Base-by-base conservation (phyloP, 2,329 filamentous ascomycete species). In the Ophiostoma novo-ulmi region DNA sequence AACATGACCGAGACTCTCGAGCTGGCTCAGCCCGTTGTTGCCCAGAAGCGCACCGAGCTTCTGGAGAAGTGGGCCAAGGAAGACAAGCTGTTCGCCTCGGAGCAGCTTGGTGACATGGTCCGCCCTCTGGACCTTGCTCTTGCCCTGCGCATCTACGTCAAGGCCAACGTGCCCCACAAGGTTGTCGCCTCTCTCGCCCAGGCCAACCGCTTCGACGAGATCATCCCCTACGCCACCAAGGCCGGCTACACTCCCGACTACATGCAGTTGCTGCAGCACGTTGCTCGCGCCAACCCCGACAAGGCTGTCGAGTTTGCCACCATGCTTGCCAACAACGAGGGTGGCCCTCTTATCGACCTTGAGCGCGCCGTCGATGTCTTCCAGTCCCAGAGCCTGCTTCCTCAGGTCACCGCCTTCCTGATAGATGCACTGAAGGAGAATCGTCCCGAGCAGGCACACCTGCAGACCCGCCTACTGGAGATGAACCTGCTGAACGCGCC, bases 51-150 rank as follows among this genome's bases (percentile, higher is more conserved):
- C 74, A 98, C 97, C 82, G 93, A 98, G 78, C 84, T 99, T 36
- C 87, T 99, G 38, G 95, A 98, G 82, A 99, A 99, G 82, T 99
- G 96, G 96, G 87, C 98, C 80, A 91, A 91, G 78, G 95, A 98
- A 82, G 91, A 93, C 81, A 99, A 99, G 84, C 86, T 99, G 63
- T 92, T 96, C 79, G 94, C 91, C 81, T 98, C 95, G 0, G 95
- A 99, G 82, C 92, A 97, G 80, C 88, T 99, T 68, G 95, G 95
- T 82, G 96, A 99, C 79, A 88, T 97, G 76, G 91, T 98, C 68
- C 91, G 95, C 67, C 86, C 91, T 26, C 93, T 97, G 76, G 95
- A 99, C 78, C 85, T 97, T 77, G 90, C 90, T 78, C 86, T 98
- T 78, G 95, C 96, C 38, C 84, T 99, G 71, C 87, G 84, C 72